Base-by-base conservation (phyloP, 164 flowering plant genomes). In the Magnolia sinica region DNA sequence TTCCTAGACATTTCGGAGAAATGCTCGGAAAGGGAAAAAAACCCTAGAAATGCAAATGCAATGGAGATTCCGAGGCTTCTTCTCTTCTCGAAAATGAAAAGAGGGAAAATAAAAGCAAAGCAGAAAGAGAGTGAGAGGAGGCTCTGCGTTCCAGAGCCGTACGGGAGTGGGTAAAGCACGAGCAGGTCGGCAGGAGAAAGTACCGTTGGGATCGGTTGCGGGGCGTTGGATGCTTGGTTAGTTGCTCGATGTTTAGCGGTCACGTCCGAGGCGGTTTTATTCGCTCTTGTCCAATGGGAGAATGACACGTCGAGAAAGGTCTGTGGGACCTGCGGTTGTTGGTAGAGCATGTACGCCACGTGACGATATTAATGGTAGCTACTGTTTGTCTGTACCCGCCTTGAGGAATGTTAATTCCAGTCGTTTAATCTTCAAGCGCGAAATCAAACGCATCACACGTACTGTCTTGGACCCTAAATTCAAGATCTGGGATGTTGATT, bases 211-310 rank as follows among this genome's bases (percentile, higher is more conserved):
- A 27, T 13, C 49, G 8, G 14, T 68, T 27, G 19, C n/a, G 1
- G 18, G 8, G 45, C 71, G 45, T 68, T 68, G 71, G 71, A 68
- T 68, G 14, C 45, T 31, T 19, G 19, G 8, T 16, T 18, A 29
- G 71, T 68, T 68, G 71, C 71, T 16, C 68, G 5, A 22, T 65
- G 13, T 7, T 22, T 65, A 24, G 37, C 7, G 45, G 5, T 68
- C 71, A 68, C 71, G 71, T 68, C 71, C 71, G 71, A 68, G 71
- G 71, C 71, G 50, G 71, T 68, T 68, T 68, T 68, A 68, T 68
- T 68, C 71, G 71, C 45, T 68, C 18, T 1, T 29, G 27, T 11
- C 71, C 71, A 23, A 27, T 68, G 31, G 14, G 45, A 27, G 45
- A 7, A 18, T 8, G 71, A 68, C 71, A 18, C 49, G 50, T 68